phyloP scores from a whole-genome alignment of 83 land plant species.

The Picea engelmannii region DNA sequence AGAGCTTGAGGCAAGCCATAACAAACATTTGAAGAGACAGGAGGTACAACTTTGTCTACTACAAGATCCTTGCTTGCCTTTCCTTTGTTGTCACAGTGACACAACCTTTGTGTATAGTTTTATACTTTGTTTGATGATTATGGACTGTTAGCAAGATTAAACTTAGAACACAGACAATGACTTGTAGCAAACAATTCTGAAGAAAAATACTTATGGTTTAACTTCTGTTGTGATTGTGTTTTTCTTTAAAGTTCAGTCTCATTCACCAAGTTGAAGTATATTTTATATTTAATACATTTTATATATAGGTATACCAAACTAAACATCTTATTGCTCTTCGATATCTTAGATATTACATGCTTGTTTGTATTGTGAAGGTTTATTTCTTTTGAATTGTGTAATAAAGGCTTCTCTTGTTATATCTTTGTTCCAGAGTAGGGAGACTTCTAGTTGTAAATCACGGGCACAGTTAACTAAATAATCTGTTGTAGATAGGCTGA shows the following conservation, averaged over 20 bases:
- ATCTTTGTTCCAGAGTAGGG: no score
- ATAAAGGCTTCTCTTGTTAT: no score
- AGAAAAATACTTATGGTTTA: neutral
- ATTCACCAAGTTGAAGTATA: neutral
- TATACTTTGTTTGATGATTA: neutral
- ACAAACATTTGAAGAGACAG: slow-evolving; percentile 63
- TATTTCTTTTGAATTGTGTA: no score
- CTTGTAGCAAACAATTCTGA: neutral
- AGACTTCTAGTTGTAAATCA: no score
- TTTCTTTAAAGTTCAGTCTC: neutral
- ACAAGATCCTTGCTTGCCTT: neutral
- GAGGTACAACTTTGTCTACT: slow-evolving; percentile 54
- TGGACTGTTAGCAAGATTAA: neutral
- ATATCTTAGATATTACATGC: no score
- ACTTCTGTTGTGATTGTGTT: neutral
- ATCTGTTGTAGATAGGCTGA: no score
- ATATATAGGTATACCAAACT: no score
- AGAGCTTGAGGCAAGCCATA: slow-evolving; percentile 73
- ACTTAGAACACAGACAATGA: neutral
- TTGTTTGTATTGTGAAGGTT: no score
- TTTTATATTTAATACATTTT: neutral
- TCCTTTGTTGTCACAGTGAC: neutral
- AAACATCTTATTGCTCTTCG: no score
- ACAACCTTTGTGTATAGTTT: neutral
- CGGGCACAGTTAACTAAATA: no score